Evolutionary conservation across 352 stramenopile species (phyloP).

Genomic region (Phytophthora pinifolia): DNA sequence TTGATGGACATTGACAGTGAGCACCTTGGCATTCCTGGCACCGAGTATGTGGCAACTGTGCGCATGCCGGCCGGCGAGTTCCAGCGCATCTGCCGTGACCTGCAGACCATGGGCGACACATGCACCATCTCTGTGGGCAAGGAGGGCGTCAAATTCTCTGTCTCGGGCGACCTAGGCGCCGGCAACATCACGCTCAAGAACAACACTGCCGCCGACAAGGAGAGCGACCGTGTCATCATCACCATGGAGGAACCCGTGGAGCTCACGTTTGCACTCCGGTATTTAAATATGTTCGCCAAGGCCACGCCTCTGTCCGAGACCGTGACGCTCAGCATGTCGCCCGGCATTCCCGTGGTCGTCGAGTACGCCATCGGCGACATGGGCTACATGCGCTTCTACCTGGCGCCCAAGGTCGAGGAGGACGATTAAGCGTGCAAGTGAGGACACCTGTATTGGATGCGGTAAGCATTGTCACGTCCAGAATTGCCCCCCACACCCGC

Average conservation of each 20-base stretch:
- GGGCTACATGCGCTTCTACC: constrained; percentile 98
- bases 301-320: constrained; percentile 94
- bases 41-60: constrained; percentile 96
- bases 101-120: constrained; percentile 98
- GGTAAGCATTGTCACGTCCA: constrained; percentile 1
- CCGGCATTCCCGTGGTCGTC: constrained; percentile 97
- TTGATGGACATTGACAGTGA: constrained; percentile 99
- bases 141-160: constrained; percentile 97
- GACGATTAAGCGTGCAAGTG: constrained; percentile 70
- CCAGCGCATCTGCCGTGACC: constrained; percentile 97
- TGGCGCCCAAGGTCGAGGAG: constrained; percentile 99
- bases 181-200: constrained; percentile 96
- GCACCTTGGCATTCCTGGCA: constrained; percentile 98
- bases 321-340: constrained; percentile 97
- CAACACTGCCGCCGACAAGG: constrained; percentile 86
- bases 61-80: constrained; percentile 97
- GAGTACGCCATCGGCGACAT: constrained; percentile 98
- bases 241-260: constrained; percentile 99
- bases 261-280: constrained; percentile 98
- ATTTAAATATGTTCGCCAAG: constrained; percentile 99
- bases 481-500: background rate
- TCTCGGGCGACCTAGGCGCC: constrained; percentile 95
- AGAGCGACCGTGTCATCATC: constrained; percentile 94
- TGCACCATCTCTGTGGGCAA: constrained; percentile 96
- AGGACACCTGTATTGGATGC: background rate